Percentiles rank a stretch among this genome's conserved stretches.
These are phyloP conservation scores for Rubus parviflorus DNA, from an alignment of 306 rosid genomes.

Conservation along the genomic window DNA sequence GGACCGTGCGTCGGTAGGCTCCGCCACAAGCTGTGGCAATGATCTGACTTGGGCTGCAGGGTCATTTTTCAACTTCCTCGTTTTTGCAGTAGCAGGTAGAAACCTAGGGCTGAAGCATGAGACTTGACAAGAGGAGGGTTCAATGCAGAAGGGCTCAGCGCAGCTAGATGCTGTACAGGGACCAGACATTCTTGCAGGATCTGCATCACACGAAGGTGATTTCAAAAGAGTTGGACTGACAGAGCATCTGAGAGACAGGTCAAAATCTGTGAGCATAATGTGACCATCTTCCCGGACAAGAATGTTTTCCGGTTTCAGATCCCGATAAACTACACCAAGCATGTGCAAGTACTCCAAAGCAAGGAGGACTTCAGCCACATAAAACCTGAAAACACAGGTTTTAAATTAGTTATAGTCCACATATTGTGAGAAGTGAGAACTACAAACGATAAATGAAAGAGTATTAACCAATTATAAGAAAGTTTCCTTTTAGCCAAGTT, in stretches of 20 bases:
- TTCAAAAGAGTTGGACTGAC: slow-evolving; percentile 74
- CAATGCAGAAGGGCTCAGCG: slow-evolving; percentile 78
- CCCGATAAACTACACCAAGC: slow-evolving; percentile 91
- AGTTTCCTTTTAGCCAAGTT: background rate
- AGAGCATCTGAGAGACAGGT: slow-evolving; percentile 73
- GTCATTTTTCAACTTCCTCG: slow-evolving; percentile 60
- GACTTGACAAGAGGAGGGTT: slow-evolving; percentile 72
- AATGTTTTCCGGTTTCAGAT: slow-evolving; percentile 84
- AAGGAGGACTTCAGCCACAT: slow-evolving; percentile 88
- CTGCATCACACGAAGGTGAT: slow-evolving; percentile 44
- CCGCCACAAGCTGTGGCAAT: slow-evolving; percentile 89
- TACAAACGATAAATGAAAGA: background rate
- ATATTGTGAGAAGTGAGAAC: slow-evolving; percentile 3
- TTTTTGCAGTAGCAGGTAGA: slow-evolving; percentile 57
- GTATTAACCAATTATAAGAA: background rate
- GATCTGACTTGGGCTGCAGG: slow-evolving; percentile 56
- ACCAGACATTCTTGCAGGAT: slow-evolving; percentile 64
- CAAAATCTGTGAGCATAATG: slow-evolving; percentile 92
- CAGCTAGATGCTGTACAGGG: slow-evolving; percentile 66
- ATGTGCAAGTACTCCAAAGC: slow-evolving; percentile 92
- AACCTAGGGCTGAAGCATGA: slow-evolving; percentile 83
- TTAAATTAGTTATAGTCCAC: background rate
- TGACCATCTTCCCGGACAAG: slow-evolving; percentile 92
- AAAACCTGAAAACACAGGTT: slow-evolving; percentile 51
- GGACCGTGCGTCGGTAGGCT: slow-evolving; percentile 83